Conservation (phyloP, 1,284 basidiomycete genomes). For the Moesziomyces parantarcticus region DNA sequence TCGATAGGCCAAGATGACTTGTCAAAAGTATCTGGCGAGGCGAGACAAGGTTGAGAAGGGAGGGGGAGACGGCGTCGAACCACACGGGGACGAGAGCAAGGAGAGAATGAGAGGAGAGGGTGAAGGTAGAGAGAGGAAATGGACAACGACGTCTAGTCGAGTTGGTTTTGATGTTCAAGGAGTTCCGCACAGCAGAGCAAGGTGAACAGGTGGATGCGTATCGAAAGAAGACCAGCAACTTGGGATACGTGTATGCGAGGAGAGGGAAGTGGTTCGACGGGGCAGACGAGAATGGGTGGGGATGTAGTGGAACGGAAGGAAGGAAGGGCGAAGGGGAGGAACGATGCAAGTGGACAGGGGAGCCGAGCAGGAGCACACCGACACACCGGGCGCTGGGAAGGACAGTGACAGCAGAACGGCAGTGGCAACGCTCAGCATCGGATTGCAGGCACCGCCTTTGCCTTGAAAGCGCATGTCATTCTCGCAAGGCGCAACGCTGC, state of each 20-base stretch:
- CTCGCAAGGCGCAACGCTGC: not conserved
- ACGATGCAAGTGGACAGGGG: not conserved
- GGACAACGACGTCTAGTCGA: conserved; percentile 3
- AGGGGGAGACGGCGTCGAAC: conserved; percentile 17
- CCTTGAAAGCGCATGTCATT: not conserved
- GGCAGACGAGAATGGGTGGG: not conserved
- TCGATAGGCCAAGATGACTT: conserved; percentile 9
- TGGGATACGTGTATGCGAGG: conserved; percentile 17
- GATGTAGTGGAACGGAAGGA: conserved; percentile 14
- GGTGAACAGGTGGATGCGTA: conserved; percentile 8
- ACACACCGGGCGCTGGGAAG: not conserved
- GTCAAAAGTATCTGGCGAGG: conserved; percentile 24
- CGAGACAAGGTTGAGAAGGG: conserved; percentile 2
- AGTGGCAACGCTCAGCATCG: not conserved
- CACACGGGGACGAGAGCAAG: conserved; percentile 4
- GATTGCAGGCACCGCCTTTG: not conserved
- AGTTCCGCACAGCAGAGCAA: conserved; percentile 28
- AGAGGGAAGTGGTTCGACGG: conserved; percentile 19
- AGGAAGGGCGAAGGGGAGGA: conserved; percentile 2
- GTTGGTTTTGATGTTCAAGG: conserved; percentile 18
- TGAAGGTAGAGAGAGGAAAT: not conserved
- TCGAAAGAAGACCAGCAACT: conserved; percentile 47
- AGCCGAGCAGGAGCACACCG: not conserved
- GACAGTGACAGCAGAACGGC: not conserved
- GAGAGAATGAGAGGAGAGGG: conserved; percentile 1